These are phyloP conservation scores for Skeletonema tropicum DNA, from an alignment of 108 stramenopile genomes.

Conservation along the genomic window DNA sequence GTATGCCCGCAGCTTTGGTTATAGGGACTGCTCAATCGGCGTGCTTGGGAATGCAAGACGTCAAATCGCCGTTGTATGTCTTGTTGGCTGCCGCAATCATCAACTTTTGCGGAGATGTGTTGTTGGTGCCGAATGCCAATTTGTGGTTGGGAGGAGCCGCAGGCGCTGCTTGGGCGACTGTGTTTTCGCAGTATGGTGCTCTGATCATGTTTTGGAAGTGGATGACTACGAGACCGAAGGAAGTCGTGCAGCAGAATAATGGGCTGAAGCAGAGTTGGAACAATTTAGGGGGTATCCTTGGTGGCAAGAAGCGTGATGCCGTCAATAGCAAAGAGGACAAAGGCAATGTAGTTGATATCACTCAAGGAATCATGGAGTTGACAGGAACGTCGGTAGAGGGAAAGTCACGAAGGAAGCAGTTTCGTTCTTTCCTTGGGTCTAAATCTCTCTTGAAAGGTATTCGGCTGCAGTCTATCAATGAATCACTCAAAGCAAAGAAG, in stretches of 20 bases:
- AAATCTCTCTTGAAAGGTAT: not conserved
- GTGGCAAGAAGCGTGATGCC: not conserved
- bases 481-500: not conserved
- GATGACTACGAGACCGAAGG: conserved; percentile 35
- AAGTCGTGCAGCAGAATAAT: not conserved
- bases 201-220: conserved; percentile 60
- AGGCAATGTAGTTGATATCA: conserved; percentile 48
- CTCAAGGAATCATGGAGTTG: conserved; percentile 66
- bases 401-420: conserved; percentile 39
- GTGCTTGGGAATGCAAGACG: conserved; percentile 83
- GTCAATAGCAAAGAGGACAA: not conserved
- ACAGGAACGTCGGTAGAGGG: conserved; percentile 52
- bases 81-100: conserved; percentile 77
- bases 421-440: conserved; percentile 19
- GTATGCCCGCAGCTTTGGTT: conserved; percentile 83
- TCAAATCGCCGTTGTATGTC: conserved; percentile 74
- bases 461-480: not conserved
- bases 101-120: conserved; percentile 77
- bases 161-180: conserved; percentile 82
- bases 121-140: conserved; percentile 57
- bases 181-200: conserved; percentile 70
- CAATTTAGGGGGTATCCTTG: not conserved
- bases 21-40: conserved; percentile 83
- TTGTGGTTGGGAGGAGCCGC: conserved; percentile 71
- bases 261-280: not conserved